Evolutionary conservation across 257 asterid genomes (phyloP).

Genomic region (Henckelia pumila): DNA sequence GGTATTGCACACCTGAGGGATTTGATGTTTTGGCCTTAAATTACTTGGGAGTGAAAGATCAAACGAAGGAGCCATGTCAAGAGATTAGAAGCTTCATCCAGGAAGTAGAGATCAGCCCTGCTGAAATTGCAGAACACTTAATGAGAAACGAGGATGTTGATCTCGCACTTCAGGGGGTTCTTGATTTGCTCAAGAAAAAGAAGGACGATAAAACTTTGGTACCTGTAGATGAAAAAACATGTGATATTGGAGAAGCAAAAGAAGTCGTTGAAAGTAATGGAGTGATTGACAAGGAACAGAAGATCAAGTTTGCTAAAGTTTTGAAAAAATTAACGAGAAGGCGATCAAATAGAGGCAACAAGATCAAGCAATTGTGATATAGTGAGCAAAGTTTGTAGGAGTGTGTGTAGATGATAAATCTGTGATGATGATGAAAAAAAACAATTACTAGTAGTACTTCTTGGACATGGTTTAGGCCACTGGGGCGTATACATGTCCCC

Average conservation of each 20-base stretch:
- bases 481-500: no score
- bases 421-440: neutral
- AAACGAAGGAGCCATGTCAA: conserved; percentile 26
- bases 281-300: conserved; percentile 20
- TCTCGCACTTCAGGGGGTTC: conserved; percentile 53
- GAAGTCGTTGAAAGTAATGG: neutral
- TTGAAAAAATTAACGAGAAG: conserved; percentile 9
- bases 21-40: conserved; percentile 56
- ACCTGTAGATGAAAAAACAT: neutral
- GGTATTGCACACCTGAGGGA: conserved; percentile 57
- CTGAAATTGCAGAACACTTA: conserved; percentile 76
- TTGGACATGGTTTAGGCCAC: neutral
- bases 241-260: neutral
- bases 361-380: conserved; percentile 10
- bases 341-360: neutral
- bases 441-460: neutral
- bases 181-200: conserved; percentile 49
- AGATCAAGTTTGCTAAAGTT: conserved; percentile 20
- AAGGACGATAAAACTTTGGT: conserved; percentile 19
- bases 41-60: conserved; percentile 46
- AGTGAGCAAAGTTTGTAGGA: neutral
- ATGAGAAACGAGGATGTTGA: conserved; percentile 67
- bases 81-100: conserved; percentile 45
- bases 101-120: conserved; percentile 52
- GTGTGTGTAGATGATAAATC: conserved; percentile 5